phyloP scores from a whole-genome alignment of 2,329 filamentous ascomycete genomes.

The Botrytis elliptica region DNA sequence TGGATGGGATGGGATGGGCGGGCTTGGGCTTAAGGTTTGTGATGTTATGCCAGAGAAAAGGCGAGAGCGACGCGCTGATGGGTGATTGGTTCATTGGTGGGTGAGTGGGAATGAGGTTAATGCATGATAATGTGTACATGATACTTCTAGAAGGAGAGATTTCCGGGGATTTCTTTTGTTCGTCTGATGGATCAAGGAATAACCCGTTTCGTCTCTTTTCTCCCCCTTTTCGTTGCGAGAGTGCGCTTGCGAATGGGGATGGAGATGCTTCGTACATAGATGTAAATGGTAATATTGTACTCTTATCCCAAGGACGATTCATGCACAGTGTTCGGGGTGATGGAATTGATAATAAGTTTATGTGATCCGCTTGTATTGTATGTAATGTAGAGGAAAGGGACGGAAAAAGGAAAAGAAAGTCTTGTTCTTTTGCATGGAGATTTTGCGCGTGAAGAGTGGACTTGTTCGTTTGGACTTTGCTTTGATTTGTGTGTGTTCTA shows the following conservation, averaged over 20 bases:
- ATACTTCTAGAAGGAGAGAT: not conserved
- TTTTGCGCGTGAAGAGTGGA: too few species aligned
- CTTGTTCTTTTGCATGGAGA: not conserved
- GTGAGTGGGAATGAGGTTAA: not conserved
- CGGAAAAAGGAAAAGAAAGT: not conserved
- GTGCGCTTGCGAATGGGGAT: not conserved
- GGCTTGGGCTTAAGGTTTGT: not conserved
- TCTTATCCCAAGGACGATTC: not conserved
- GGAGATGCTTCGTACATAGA: not conserved
- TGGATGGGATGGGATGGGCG: too few species aligned
- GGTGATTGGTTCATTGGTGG: not conserved
- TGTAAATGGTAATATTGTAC: not conserved
- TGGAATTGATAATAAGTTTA: not conserved
- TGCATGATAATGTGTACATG: not conserved
- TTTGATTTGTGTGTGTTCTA: too few species aligned
- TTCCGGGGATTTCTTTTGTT: not conserved
- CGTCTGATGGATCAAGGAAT: constrained; percentile 13
- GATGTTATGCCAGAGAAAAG: not conserved
- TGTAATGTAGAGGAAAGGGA: not conserved
- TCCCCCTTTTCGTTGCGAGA: not conserved
- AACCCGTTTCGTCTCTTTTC: not conserved
- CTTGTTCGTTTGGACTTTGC: too few species aligned
- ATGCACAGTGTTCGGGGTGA: not conserved
- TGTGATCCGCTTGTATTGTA: not conserved
- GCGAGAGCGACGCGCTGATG: not conserved